phyloP scores from a whole-genome alignment of 768 basidiomycete genomes.

The Pisolithus marmoratus region DNA sequence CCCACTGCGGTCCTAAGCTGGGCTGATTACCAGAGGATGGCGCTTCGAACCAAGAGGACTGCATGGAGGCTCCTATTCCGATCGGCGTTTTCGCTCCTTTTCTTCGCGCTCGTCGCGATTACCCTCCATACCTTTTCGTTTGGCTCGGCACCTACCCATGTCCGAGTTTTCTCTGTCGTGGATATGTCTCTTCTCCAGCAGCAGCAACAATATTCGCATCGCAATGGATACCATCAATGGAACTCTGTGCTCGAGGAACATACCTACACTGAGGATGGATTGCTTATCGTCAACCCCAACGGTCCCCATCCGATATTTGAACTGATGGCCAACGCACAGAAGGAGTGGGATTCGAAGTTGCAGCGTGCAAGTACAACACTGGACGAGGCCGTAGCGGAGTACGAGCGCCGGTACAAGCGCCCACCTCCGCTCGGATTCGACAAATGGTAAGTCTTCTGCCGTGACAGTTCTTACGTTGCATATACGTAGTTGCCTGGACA shows the following conservation, averaged over 20 bases:
- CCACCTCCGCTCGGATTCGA: slow-evolving; percentile 38
- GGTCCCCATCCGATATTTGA: slow-evolving; percentile 41
- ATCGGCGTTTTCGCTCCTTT: too few relatives aligned
- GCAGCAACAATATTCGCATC: background rate
- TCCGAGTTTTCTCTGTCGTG: background rate
- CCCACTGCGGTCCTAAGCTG: too few relatives aligned
- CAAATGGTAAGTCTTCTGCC: slow-evolving; percentile 30
- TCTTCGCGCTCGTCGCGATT: too few relatives aligned
- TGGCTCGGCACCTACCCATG: background rate
- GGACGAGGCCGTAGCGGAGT: slow-evolving; percentile 34
- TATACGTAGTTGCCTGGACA: background rate
- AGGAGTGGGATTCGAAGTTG: slow-evolving; percentile 31
- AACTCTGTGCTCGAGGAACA: slow-evolving; percentile 12
- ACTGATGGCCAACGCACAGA: slow-evolving; percentile 33
- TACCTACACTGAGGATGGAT: slow-evolving; percentile 20
- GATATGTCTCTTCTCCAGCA: background rate
- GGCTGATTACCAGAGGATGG: too few relatives aligned
- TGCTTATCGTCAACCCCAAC: slow-evolving; percentile 29
- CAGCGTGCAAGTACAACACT: slow-evolving; percentile 32
- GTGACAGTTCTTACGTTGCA: too few relatives aligned
- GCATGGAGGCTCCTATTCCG: too few relatives aligned
- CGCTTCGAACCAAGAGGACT: too few relatives aligned
- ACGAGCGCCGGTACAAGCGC: slow-evolving; percentile 29
- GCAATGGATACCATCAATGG: background rate
- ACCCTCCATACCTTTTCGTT: too few relatives aligned